A percentile compares a stretch with the other conserved stretches of the same genome.
Evolutionary conservation across 2,329 filamentous ascomycete genomes (phyloP).

Genomic region (Stachybotrys elegans): DNA sequence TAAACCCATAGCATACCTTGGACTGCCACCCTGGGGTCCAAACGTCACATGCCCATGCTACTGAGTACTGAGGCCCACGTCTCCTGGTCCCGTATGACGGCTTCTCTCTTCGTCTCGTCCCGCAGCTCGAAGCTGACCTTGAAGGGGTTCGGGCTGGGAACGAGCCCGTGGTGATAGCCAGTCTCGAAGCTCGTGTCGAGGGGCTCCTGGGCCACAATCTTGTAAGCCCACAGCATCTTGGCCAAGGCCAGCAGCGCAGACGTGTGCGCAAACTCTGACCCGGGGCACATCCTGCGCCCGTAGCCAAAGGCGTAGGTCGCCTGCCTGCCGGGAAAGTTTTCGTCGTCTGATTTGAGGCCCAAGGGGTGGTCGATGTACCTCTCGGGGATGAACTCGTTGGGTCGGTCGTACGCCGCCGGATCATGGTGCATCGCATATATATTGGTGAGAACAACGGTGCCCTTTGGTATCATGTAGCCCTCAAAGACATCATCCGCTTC

Average conservation of each 20-base stretch:
- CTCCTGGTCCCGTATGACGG: not conserved
- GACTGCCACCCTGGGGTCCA: too few species aligned
- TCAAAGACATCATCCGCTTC: slow-evolving; percentile 43
- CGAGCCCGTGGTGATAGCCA: slow-evolving; percentile 17
- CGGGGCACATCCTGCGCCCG: slow-evolving; percentile 42
- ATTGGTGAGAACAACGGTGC: slow-evolving; percentile 35
- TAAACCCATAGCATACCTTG: too few species aligned
- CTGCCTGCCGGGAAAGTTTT: slow-evolving; percentile 10
- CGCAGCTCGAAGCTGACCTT: not conserved
- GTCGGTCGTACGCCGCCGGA: slow-evolving; percentile 15
- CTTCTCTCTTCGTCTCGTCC: not conserved
- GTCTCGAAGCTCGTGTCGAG: slow-evolving; percentile 19
- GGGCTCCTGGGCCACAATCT: slow-evolving; percentile 19
- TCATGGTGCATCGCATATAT: slow-evolving; percentile 24
- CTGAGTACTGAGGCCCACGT: not conserved
- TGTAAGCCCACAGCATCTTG: slow-evolving; percentile 44
- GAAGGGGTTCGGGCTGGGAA: not conserved
- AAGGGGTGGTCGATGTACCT: slow-evolving; percentile 16
- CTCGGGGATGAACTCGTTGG: slow-evolving; percentile 19
- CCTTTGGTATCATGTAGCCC: slow-evolving; percentile 42
- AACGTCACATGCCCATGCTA: not conserved
- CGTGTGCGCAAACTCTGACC: slow-evolving; percentile 42
- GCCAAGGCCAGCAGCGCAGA: slow-evolving; percentile 33
- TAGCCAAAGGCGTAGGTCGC: slow-evolving; percentile 39
- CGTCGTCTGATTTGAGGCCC: slow-evolving; percentile 8